Percentiles rank a stretch among this genome's conserved stretches.
phyloP scores from a whole-genome alignment of 2,329 filamentous ascomycete genomes.

The Graphilbum sp. region DNA sequence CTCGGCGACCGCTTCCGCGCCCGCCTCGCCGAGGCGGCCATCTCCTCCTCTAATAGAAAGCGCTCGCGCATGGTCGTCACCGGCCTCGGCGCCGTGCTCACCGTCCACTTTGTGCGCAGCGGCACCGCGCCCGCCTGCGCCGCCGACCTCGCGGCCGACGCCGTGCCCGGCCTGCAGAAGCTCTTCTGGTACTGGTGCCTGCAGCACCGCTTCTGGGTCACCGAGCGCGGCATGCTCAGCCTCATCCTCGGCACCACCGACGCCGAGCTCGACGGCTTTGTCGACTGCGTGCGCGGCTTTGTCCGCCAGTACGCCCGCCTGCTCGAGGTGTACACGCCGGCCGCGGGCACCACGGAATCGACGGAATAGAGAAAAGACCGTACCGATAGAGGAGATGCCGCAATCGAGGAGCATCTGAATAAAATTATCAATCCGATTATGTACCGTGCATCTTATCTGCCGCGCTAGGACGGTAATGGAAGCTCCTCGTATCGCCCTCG shows the following conservation, averaged over 20 bases:
- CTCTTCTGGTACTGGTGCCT: constrained; percentile 11
- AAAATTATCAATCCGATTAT: no score
- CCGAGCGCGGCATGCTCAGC: constrained; percentile 6
- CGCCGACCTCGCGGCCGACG: constrained; percentile 2
- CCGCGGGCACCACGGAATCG: no score
- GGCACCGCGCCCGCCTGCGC: constrained; percentile 1
- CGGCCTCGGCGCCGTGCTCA: constrained; percentile 19
- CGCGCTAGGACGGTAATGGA: no score
- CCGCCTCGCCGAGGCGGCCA: no score
- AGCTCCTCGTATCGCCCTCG: no score
- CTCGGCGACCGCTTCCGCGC: constrained; percentile 15
- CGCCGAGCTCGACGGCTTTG: constrained; percentile 8
- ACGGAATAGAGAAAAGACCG: no score
- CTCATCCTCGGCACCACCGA: constrained; percentile 8
- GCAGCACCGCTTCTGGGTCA: constrained; percentile 7
- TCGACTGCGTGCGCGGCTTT: constrained; percentile 2
- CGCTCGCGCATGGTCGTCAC: constrained; percentile 11
- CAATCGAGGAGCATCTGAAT: no score
- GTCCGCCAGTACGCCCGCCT: no score
- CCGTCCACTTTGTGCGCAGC: constrained; percentile 15
- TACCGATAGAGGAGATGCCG: no score
- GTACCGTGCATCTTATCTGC: no score
- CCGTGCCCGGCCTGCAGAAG: constrained; percentile 5
- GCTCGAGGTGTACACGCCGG: no score
- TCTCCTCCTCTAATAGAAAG: constrained; percentile 3